Evolutionary conservation across 179 eudicot species (phyloP), one percentile per base, ranked within the genome.

Genomic region (Sideroxylon spinosum): DNA sequence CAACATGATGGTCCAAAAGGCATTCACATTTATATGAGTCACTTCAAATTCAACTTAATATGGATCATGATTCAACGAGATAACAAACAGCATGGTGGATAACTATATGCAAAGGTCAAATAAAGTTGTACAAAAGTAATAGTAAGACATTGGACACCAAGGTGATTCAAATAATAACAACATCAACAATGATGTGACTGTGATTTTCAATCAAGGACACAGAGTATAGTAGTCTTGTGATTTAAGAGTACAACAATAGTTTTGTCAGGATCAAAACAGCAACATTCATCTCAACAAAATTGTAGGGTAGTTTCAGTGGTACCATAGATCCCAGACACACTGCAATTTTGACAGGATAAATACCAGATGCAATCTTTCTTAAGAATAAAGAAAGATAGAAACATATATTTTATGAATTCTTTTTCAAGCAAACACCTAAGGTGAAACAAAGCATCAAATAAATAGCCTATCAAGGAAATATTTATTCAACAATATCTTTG

Each of bases 381-480:
- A 32, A 23, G 32, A 50, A 71, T 23, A 71, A 50, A 49, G 9
- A 17, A 19, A 71, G 20, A n/a, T n/a, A 71, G 22, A 12, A 9
- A 53, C 22, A 48, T 49, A 56, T 73, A 9, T 32, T 73, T 29
- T 26, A 56, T 29, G 25, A 56, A 73, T 7, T 73, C 64, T 73
- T 23, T 63, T 23, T 26, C 76, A 53, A 65, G 56, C 37, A 55
- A 17, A 28, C 29, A 53, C 28, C 9, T 48, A 6, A 20, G 19
- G 32, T 8, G 17, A 22, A 71, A 71, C 19, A 71, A 13, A n/a
- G 20, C 11, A 52, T 32, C 60, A 53, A 50, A 52, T 14, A 32
- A 71, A 49, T 25, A 64, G 12, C 44, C 20, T 28, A 76, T n/a
- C 26, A 66, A 64, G 77, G 25, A 77, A 59, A 48, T 23, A 53